Evolutionary conservation across 2,329 filamentous ascomycete species (phyloP), one percentile per base, ranked within the genome.

Genomic region (Fusarium sp.): DNA sequence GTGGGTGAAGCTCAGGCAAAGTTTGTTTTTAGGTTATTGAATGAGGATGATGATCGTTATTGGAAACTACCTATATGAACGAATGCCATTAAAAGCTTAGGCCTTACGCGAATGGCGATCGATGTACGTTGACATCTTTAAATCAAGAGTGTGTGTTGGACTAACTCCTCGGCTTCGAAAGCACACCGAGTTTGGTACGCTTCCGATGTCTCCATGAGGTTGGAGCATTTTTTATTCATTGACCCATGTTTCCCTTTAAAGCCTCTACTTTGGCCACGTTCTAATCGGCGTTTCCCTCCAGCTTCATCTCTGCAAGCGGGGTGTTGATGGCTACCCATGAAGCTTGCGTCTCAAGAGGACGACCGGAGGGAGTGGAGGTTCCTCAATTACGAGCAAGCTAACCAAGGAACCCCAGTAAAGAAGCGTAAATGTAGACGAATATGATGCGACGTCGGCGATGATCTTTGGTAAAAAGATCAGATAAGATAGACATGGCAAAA

Each of bases 401-500:
- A 50, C 33, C 66, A 69, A 53, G 66, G 56, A 43, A 58, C 43
- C 59, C 43, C 37, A 68, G 57, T 49, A 35, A 48, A 37, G 43
- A 54, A 57, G 55, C 33, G 47, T 37, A 38, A 44, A 44, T 42
- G 20, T 13, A 28, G 63, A 48, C 48, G 49, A 60, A 63, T 41
- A 62, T 67, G 63, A 67, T 66, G 67, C 63, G 63, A 70, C 65
- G 50, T 73, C 68, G 68, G 71, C 63, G 82, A 70, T 84, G 83
- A 86, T 86, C 83, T 82, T 57, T 35, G 47, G 50, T 52, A 58
- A 54, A 54, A 73, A 58, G 68, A 73, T 73, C 70, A 73, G 70
- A 73, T 73, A 73, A 73, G 70, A 73, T 73, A 55, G 55, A 37
- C 57, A 50, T 43, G 26, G 18, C 21, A 42, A 48, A 62, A 42